phyloP scores from a whole-genome alignment of 169 alveolate genomes.

The Eimeria sp. region DNA sequence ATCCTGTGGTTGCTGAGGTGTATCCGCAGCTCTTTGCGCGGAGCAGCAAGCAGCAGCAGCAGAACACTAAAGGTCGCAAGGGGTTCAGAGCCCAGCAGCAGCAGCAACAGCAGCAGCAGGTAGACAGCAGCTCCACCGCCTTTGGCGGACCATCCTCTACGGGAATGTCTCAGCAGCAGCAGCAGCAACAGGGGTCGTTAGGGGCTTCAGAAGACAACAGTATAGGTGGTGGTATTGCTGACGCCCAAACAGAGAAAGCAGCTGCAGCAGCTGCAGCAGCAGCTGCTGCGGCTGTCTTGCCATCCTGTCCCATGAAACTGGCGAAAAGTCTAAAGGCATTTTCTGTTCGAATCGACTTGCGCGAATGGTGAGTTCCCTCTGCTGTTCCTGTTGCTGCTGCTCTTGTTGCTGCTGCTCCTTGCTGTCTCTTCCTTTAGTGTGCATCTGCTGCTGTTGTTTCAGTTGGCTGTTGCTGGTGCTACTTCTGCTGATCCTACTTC shows the following conservation, averaged over 20 bases:
- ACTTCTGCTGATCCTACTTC: not conserved
- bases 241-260: slow-evolving; percentile 6
- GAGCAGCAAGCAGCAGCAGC: slow-evolving; percentile 33
- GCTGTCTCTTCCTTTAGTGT: not conserved
- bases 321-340: slow-evolving; percentile 9
- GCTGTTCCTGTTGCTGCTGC: too few species aligned
- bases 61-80: not conserved
- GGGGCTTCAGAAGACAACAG: slow-evolving; percentile 14
- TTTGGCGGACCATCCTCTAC: too few species aligned
- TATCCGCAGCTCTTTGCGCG: slow-evolving; percentile 67
- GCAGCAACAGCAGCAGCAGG: too few species aligned
- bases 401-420: too few species aligned
- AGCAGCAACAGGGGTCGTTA: too few species aligned
- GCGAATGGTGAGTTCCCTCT: not conserved
- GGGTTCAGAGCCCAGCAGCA: not conserved
- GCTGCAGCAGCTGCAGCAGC: too few species aligned
- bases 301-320: not conserved
- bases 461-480: not conserved
- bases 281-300: not conserved
- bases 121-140: too few species aligned
- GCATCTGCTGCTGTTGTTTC: not conserved
- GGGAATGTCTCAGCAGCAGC: too few species aligned
- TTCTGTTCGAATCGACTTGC: slow-evolving; percentile 38
- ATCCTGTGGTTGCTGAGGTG: slow-evolving; percentile 75
- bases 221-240: not conserved